Evolutionary conservation across 1,139 yeast species (phyloP), one percentile per base, ranked within the genome.

Genomic region (Magnusiomyces magnusii): DNA sequence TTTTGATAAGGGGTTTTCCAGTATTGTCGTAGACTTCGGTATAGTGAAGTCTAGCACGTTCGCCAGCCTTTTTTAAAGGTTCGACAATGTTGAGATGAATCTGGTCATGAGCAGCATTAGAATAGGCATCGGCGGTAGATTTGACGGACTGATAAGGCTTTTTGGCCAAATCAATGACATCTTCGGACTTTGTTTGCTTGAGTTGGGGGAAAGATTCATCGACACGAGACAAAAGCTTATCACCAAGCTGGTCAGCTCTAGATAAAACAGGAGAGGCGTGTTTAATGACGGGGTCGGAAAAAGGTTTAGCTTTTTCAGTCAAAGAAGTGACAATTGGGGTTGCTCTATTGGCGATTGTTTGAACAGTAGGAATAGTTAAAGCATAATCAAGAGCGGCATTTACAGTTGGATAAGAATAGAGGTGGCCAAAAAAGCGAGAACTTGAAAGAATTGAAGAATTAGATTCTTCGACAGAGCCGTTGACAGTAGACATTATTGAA

Each of bases 1-100:
- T 76, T 63, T 87, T 76, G 51, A 87, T 67, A 54, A 84, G 70
- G 47, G 87, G 86, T 66, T 82, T 83, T 21, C 88, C 89, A 50
- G 83, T 75, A 13, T 81, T 76, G 67, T 84, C 83, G 67, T 80
- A 80, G 39, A 73, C 68, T 52, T 70, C 64, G 53, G 67, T 66
- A 60, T 71, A 71, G 60, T 70, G 75, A 49, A 61, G 53, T 61
- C 69, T 65, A 28, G 72, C 75, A 42, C 66, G 63, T 56, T 64
- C 66, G 44, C 73, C 69, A 27, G 67, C 75, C 41, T 63, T 57
- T 60, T 67, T 64, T 44, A 72, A 60, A 23, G 77, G 77, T 61
- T 63, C 64, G 52, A 71, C 69, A 28, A 73, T 65, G 27, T 70
- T 61, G 51, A 62, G 61, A 58, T 66, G 67, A 49, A 70, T 67